Evolutionary conservation across 805 yeast genomes (phyloP), one percentile per base, ranked within the genome.

Genomic region (Candida endomychidarum): DNA sequence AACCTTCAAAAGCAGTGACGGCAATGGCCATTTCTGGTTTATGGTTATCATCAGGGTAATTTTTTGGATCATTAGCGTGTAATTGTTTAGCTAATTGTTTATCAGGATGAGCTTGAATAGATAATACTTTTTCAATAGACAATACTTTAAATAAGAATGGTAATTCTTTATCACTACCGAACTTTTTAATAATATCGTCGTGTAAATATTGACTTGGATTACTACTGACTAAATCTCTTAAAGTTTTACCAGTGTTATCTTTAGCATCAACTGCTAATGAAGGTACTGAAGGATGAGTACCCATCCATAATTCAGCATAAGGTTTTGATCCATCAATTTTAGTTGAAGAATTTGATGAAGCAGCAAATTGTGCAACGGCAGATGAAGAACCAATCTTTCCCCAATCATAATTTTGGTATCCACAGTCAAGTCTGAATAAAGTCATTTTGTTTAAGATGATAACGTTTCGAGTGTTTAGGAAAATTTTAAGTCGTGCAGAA

Each of bases 11-110:
- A 45, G 80, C 86, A 16, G 98, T 90, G 39, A 93, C 81, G 7
- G 99, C 99, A 57, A 93, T 80, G 37, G 99, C 98, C 99, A 93
- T 93, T 65, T 93, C 99, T n/a, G 99, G 99, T 72, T 93, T 93
- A 68, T 93, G 99, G 71, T 93, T 93, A 61, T 83, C 95, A 67
- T 93, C 99, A 3, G 98, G 98, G 62, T 93, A 93, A 67, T 93
- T 86, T 55, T 81, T 80, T 41, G 99, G 98, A 67, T 93, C 98
- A 20, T 72, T 65, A 12, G 75, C 75, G 57, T 85, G 96, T 54
- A 93, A 74, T 48, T 78, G 78, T 34, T 75, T 79, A 26, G 85
- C 99, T 43, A 93, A 72, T 10, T 72, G 61, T 70, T 93, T 93
- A 68, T 93, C 97, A 20, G 99, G 99, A 60, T 93, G 99, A 15